These are phyloP conservation scores for Pholiota conissans DNA, from an alignment of 768 basidiomycete genomes.

Conservation along the genomic window DNA sequence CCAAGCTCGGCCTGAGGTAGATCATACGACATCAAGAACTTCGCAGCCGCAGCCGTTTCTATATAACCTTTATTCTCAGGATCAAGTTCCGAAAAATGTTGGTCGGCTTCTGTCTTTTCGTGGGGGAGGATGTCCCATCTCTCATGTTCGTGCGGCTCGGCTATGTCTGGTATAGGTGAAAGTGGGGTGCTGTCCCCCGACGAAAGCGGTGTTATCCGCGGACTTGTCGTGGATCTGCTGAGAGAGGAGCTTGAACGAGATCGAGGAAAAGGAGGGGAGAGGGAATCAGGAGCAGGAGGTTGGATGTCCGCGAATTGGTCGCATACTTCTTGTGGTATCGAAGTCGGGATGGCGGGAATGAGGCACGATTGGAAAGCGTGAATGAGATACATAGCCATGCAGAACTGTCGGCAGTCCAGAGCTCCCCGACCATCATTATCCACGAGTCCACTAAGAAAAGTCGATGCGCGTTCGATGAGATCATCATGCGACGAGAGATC, in stretches of 20 bases:
- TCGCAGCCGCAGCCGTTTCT: constrained; percentile 30
- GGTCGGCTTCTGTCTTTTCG: constrained; percentile 29
- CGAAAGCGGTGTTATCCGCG: constrained; percentile 1
- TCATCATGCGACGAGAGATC: not conserved
- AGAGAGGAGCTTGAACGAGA: constrained; percentile 4
- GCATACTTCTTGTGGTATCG: constrained; percentile 30
- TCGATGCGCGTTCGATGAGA: not conserved
- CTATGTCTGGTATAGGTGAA: not conserved
- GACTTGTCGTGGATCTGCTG: constrained; percentile 4
- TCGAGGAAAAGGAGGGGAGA: not conserved
- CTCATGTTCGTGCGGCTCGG: not conserved
- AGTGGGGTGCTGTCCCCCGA: constrained; percentile 3
- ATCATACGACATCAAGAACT: constrained; percentile 32
- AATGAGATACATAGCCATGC: constrained; percentile 70
- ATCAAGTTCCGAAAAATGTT: constrained; percentile 33
- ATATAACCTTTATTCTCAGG: constrained; percentile 27
- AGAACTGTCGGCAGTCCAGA: constrained; percentile 68
- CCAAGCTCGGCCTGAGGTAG: constrained; percentile 33
- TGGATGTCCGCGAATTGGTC: constrained; percentile 26
- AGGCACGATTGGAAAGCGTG: constrained; percentile 34
- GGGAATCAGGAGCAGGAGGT: not conserved
- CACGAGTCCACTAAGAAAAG: constrained; percentile 51
- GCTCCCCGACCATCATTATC: constrained; percentile 59
- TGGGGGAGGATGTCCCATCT: constrained; percentile 28
- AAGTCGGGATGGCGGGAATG: constrained; percentile 29